Evolutionary conservation across 2,329 filamentous ascomycete genomes (phyloP).

Genomic region (Fusarium sacchari): DNA sequence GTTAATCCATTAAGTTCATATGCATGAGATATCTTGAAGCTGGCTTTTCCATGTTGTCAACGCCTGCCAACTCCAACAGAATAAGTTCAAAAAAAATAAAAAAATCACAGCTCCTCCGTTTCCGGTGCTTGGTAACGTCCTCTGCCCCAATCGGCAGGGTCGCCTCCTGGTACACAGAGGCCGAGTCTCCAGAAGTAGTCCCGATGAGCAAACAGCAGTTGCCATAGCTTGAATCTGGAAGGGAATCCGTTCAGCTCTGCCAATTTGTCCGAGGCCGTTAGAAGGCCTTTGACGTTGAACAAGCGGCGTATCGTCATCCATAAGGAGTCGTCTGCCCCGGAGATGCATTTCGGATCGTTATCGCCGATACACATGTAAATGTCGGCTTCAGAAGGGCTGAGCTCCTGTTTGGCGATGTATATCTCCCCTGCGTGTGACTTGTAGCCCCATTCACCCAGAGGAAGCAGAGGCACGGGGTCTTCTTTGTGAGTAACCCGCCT

Average conservation of each 20-base stretch:
- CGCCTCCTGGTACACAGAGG: conserved; percentile 84
- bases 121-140: conserved; percentile 56
- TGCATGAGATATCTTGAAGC: background rate
- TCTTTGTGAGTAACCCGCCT: conserved; percentile 85
- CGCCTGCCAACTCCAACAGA: background rate
- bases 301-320: conserved; percentile 42
- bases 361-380: conserved; percentile 77
- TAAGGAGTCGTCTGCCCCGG: conserved; percentile 60
- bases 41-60: conserved; percentile 9
- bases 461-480: conserved; percentile 90
- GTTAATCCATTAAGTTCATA: background rate
- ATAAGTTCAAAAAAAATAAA: background rate
- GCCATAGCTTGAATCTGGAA: conserved; percentile 80
- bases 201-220: conserved; percentile 90
- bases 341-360: conserved; percentile 76
- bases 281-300: conserved; percentile 36
- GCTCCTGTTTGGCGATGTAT: conserved; percentile 76
- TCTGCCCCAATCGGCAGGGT: conserved; percentile 73
- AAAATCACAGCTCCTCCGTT: conserved; percentile 52
- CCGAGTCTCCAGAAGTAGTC: conserved; percentile 98
- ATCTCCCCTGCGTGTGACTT: conserved; percentile 86
- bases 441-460: conserved; percentile 89
- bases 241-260: conserved; percentile 60
- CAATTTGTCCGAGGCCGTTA: conserved; percentile 36
- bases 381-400: conserved; percentile 76